phyloP scores from a whole-genome alignment of 2,329 filamentous ascomycete species.

The Cladophialophora exuberans region DNA sequence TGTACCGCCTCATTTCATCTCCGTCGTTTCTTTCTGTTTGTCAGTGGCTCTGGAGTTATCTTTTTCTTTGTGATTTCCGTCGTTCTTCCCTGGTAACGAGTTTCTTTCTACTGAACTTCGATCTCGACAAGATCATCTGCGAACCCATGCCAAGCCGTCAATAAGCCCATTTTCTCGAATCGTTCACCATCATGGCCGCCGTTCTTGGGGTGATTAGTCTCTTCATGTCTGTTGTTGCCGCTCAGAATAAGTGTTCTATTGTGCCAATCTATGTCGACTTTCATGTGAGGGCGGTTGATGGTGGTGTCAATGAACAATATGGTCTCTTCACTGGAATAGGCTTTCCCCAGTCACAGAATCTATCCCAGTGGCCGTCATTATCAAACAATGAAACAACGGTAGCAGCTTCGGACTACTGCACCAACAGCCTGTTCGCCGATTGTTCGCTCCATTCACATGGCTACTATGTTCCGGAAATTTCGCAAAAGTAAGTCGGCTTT shows the following conservation, averaged over 20 bases:
- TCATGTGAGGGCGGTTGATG: constrained; percentile 47
- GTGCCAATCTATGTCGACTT: constrained; percentile 49
- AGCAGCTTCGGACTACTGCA: constrained; percentile 42
- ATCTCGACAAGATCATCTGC: not conserved
- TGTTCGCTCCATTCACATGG: constrained; percentile 28
- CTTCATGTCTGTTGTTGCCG: constrained; percentile 12
- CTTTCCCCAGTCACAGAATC: constrained; percentile 45
- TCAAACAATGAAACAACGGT: constrained; percentile 48
- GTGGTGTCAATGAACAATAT: constrained; percentile 45
- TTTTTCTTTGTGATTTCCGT: not conserved
- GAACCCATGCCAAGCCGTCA: not conserved
- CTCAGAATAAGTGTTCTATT: constrained; percentile 20
- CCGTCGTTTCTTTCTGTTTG: constrained; percentile 4
- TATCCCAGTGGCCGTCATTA: constrained; percentile 49
- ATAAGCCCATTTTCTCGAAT: not conserved
- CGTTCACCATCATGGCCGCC: constrained; percentile 17
- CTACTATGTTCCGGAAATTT: constrained; percentile 25
- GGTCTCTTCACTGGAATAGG: constrained; percentile 51
- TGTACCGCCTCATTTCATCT: constrained; percentile 12
- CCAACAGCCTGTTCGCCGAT: constrained; percentile 36
- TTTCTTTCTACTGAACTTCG: constrained; percentile 2
- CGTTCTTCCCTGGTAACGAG: not conserved
- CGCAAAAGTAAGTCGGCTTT: constrained; percentile 22
- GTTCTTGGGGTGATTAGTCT: constrained; percentile 16
- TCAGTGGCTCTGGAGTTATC: constrained; percentile 7